phyloP scores from a whole-genome alignment of 108 stramenopile genomes.

The Fistulifera pelliculosa region DNA sequence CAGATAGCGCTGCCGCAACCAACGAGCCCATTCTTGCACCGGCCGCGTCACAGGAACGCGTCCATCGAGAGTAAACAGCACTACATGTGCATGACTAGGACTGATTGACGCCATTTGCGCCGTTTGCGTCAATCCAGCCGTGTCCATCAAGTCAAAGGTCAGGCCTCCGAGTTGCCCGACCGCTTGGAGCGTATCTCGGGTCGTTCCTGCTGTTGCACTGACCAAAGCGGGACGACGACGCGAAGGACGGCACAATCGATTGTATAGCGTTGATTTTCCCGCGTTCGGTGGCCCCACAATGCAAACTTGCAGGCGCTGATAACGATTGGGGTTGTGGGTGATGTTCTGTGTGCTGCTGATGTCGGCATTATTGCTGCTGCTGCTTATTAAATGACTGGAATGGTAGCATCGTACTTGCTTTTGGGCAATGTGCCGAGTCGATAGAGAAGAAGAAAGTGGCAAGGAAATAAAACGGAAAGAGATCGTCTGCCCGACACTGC shows the following conservation, averaged over 20 bases:
- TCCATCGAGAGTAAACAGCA: conserved; percentile 79
- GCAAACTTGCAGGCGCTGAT: no score
- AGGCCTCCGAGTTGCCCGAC: conserved; percentile 76
- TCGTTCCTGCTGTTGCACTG: conserved; percentile 71
- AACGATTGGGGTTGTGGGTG: no score
- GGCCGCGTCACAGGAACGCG: conserved; percentile 58
- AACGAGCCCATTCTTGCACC: conserved; percentile 55
- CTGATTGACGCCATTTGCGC: conserved; percentile 76
- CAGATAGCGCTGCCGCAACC: conserved; percentile 59
- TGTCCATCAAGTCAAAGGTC: conserved; percentile 75
- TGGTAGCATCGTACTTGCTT: no score
- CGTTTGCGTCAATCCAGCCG: conserved; percentile 67
- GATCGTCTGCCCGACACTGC: no score
- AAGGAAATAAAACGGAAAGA: no score
- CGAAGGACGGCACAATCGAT: conserved; percentile 55
- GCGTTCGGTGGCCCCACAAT: conserved; percentile 82
- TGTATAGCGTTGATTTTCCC: conserved; percentile 86
- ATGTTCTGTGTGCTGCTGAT: no score
- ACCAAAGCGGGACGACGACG: conserved; percentile 58
- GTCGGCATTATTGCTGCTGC: no score
- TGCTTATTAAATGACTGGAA: no score
- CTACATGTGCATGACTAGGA: conserved; percentile 53
- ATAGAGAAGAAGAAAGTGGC: no score
- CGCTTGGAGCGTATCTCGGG: conserved; percentile 80
- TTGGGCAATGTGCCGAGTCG: no score